Percentiles rank a stretch among this genome's conserved stretches.
phyloP scores from a whole-genome alignment of 768 basidiomycete genomes.

The Kwoniella sp. region DNA sequence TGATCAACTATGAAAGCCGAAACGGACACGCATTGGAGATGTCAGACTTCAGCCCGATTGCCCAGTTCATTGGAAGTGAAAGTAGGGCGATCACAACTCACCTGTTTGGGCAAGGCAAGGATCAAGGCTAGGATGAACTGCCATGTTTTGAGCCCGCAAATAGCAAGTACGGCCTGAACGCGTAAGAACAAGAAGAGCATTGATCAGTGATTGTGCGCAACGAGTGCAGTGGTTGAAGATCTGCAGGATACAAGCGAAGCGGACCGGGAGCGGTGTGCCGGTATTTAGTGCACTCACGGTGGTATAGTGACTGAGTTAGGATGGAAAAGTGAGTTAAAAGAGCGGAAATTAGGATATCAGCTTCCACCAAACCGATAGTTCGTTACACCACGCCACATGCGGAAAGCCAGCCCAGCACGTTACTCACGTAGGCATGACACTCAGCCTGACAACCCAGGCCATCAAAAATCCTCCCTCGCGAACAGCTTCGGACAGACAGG shows the following conservation, averaged over 20 bases:
- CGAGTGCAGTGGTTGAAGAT: too few species aligned
- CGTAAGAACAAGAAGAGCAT: constrained; percentile 1
- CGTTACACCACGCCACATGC: too few species aligned
- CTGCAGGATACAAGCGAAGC: too few species aligned
- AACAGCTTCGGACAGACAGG: constrained; percentile 64
- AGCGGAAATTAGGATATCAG: background rate
- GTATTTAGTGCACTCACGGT: background rate
- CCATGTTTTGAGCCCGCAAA: constrained; percentile 81
- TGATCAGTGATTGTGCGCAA: too few species aligned
- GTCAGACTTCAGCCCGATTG: constrained; percentile 1
- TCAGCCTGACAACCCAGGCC: constrained; percentile 45
- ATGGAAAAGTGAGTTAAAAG: background rate
- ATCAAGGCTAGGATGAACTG: constrained; percentile 77
- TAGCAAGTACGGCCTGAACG: constrained; percentile 81
- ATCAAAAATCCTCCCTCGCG: constrained; percentile 82
- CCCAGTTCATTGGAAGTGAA: background rate
- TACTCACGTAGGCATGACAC: constrained; percentile 55
- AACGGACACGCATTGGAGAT: too few species aligned
- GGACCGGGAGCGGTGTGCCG: background rate
- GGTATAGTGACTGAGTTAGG: constrained; percentile 49
- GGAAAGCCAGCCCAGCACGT: constrained; percentile 60
- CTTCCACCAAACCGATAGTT: constrained; percentile 61
- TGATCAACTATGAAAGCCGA: constrained; percentile 9
- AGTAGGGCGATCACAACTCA: constrained; percentile 49
- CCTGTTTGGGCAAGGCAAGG: constrained; percentile 84